These are phyloP conservation scores for Phytophthora multivora DNA, from an alignment of 352 stramenopile species.

Conservation along the genomic window DNA sequence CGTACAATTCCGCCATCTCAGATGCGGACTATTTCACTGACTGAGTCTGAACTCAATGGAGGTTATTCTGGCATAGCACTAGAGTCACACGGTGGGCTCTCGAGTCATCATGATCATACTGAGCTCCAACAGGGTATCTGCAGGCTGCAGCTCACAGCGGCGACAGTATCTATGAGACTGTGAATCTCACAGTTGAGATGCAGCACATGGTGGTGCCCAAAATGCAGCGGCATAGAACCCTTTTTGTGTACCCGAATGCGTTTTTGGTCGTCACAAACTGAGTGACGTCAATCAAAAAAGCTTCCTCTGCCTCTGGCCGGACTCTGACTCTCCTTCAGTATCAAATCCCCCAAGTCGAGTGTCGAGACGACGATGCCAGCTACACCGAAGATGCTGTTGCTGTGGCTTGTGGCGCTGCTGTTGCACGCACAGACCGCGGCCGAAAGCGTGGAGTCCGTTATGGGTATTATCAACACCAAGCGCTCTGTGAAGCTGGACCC, in stretches of 20 bases:
- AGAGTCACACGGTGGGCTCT: background rate
- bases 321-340: constrained; percentile 32
- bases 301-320: constrained; percentile 13
- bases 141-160: background rate
- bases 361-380: constrained; percentile 21
- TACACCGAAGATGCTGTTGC: constrained; percentile 1
- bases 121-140: background rate
- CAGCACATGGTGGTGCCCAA: background rate
- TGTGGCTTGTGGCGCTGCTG: constrained; percentile 15
- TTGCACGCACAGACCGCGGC: constrained; percentile 15
- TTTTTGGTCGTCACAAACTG: constrained; percentile 1
- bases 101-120: too few species aligned
- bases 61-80: background rate
- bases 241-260: constrained; percentile 4
- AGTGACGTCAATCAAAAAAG: constrained; percentile 21
- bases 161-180: background rate
- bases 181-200: too few species aligned
- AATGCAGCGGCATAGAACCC: background rate
- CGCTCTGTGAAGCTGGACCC: constrained; percentile 64
- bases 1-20: background rate
- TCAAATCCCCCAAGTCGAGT: constrained; percentile 18
- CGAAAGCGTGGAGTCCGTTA: constrained; percentile 40
- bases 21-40: background rate
- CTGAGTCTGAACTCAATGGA: background rate
- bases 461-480: constrained; percentile 65